These are phyloP conservation scores for Elongisporangium prolatum DNA, from an alignment of 352 stramenopile genomes.

Conservation along the genomic window DNA sequence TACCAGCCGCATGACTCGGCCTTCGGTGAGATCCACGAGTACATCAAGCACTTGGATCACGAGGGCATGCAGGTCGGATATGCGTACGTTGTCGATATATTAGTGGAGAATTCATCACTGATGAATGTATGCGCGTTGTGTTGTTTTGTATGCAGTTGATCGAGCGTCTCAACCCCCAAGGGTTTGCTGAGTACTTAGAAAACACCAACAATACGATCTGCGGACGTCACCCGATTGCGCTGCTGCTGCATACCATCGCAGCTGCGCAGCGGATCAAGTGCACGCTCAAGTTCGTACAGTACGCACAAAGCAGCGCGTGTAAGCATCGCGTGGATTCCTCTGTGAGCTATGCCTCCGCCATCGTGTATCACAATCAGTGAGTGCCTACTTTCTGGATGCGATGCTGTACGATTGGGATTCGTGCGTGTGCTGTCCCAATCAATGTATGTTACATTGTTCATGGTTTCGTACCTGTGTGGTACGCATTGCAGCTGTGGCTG, in stretches of 20 bases:
- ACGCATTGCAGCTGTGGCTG: background rate
- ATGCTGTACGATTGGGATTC: background rate
- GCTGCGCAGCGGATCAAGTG: conserved; percentile 53
- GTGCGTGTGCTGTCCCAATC: background rate
- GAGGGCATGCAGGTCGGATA: conserved; percentile 68
- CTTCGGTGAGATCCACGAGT: conserved; percentile 91
- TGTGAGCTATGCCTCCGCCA: conserved; percentile 94
- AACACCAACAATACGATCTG: conserved; percentile 97
- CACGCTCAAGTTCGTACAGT: conserved; percentile 91
- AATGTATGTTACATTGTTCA: background rate
- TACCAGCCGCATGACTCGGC: conserved; percentile 85
- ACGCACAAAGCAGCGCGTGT: conserved; percentile 89
- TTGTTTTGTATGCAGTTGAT: conserved; percentile 60
- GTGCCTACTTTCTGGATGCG: background rate
- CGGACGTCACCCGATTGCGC: conserved; percentile 92
- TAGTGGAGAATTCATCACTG: background rate
- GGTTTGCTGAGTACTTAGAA: conserved; percentile 94
- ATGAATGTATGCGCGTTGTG: background rate
- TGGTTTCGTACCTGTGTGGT: background rate
- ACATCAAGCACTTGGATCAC: conserved; percentile 94
- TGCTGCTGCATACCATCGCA: conserved; percentile 62
- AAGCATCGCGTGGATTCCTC: conserved; percentile 86
- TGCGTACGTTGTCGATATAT: background rate
- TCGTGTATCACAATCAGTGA: conserved; percentile 70
- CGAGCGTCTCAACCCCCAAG: conserved; percentile 83